Conservation (phyloP, 306 rosid genomes). For the Quercus robur region DNA sequence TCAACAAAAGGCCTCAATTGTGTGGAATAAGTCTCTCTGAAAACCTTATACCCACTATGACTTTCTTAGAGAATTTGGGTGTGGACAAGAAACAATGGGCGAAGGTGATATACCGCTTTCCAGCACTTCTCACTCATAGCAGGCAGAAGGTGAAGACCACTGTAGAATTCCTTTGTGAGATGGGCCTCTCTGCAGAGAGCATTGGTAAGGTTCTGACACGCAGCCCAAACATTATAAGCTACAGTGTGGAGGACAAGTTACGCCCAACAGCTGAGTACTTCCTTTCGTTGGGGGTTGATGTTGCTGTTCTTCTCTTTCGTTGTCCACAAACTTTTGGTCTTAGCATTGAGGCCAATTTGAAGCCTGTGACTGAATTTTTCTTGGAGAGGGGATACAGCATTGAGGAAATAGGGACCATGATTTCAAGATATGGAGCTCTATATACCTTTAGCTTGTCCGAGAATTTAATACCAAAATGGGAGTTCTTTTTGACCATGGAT, state of each 20-base stretch:
- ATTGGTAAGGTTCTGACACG: constrained; percentile 85
- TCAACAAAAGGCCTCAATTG: constrained; percentile 82
- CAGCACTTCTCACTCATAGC: constrained; percentile 81
- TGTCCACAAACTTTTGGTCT: constrained; percentile 80
- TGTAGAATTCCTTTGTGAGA: constrained; percentile 55
- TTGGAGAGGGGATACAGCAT: constrained; percentile 63
- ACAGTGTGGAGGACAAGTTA: constrained; percentile 82
- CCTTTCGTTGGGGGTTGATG: constrained; percentile 77
- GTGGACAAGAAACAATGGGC: constrained; percentile 93
- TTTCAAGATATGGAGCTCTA: constrained; percentile 72
- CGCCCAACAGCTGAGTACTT: constrained; percentile 81
- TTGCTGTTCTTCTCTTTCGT: constrained; percentile 54
- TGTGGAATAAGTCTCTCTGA: constrained; percentile 87
- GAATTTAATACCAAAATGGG: constrained; percentile 78
- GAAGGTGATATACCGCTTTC: constrained; percentile 80
- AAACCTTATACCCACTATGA: constrained; percentile 85
- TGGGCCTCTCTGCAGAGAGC: constrained; percentile 65
- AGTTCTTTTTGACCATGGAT: constrained; percentile 72
- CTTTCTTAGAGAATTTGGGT: constrained; percentile 70
- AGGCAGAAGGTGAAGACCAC: constrained; percentile 61
- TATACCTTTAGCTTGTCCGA: constrained; percentile 69
- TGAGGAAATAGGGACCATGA: constrained; percentile 75
- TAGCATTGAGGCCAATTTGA: constrained; percentile 75
- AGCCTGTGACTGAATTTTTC: constrained; percentile 76
- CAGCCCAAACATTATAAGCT: constrained; percentile 70